Evolutionary conservation across 108 stramenopile genomes (phyloP).

Genomic region (Aurantiochytrium sp.): DNA sequence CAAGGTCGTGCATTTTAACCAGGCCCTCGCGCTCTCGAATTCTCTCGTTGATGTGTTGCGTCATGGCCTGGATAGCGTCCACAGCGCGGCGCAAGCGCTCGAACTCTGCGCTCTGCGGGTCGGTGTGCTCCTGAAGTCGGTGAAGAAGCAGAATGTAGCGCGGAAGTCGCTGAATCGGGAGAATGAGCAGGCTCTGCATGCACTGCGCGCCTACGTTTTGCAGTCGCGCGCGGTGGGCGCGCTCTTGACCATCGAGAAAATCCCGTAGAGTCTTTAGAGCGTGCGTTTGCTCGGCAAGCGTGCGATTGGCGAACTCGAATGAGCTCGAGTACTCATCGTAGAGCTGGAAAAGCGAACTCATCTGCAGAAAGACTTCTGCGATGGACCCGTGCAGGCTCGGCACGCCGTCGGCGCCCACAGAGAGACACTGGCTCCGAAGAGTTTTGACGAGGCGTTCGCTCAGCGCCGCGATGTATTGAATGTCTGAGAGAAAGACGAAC

Average conservation of each 20-base stretch:
- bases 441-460: neutral
- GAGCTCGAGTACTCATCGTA: conserved; percentile 20
- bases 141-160: neutral
- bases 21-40: neutral
- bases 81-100: neutral
- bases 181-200: neutral
- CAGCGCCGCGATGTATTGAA: neutral
- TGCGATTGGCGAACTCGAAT: conserved; percentile 15
- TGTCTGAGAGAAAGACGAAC: conserved; percentile 4
- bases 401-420: neutral
- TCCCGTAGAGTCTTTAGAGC: neutral
- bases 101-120: neutral
- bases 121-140: neutral
- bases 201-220: neutral
- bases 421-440: neutral
- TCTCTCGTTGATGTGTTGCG: neutral
- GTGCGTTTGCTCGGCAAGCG: neutral
- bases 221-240: neutral
- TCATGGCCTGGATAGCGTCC: neutral
- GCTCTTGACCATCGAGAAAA: neutral
- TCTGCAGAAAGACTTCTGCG: neutral
- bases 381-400: neutral
- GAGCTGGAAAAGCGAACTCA: conserved; percentile 1
- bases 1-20: neutral
- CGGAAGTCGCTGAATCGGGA: conserved; percentile 17